Base-by-base conservation (phyloP, 208 protist genomes). In the Zelonia costaricensis region DNA sequence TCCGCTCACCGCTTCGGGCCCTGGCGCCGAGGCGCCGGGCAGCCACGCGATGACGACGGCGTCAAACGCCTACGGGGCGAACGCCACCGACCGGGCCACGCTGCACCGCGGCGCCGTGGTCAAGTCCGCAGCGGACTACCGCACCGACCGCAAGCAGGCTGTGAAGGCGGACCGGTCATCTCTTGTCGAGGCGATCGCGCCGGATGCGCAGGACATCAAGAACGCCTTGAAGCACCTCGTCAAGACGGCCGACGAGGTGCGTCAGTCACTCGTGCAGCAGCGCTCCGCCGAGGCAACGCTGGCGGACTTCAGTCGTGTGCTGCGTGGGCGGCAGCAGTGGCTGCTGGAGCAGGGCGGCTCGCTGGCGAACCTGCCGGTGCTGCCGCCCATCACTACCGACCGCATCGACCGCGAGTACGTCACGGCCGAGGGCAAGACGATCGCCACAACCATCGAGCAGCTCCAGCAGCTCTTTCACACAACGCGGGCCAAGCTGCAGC, bases 361-460 rank as follows among this genome's bases (percentile, higher is more conserved):
- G 33, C 27, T 72, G 30, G 55, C 66, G 4, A 54, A 54, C 38
- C 35, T 76, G 40, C 68, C 74, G 4, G 36, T 44, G 4, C 63
- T 94, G 13, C 53, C 83, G 45, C 40, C 52, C 7, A 53, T 68
- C 13, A 71, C 73, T 47, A 54, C 68, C 18, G 78, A 88, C 25
- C 27, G 45, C 27, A 81, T 92, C 38, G 74, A 82, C 25, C 25
- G 58, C 22, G 82, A 86, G 28, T 94, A 88, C 66, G 65, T 68
- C 42, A 84, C 80, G 4, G 65, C 80, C 25, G 84, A 94, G 46
- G 88, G 84, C 15, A 83, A 84, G 51, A 82, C 82, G 33, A 71
- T 89, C 20, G 88, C 76, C n/a, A 69, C 70, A 0, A 73, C 77
- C 5, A 63, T 88, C 15, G 84, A 84, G 61, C 72, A 81, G 43